Evolutionary conservation across 164 flowering plant genomes (phyloP).

Genomic region (Buxus sempervirens): DNA sequence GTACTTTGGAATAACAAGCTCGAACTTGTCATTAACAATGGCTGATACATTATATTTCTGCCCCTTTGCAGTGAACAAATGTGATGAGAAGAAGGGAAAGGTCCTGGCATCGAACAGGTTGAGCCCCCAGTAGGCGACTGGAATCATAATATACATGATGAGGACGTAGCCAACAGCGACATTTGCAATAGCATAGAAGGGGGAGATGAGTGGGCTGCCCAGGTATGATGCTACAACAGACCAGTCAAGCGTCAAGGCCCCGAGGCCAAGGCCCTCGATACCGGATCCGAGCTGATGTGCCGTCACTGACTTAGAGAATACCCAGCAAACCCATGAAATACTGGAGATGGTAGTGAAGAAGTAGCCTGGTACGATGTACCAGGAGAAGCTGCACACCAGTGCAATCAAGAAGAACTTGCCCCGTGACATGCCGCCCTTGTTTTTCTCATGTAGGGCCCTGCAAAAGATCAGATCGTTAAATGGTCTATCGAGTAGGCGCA

Average conservation of each 20-base stretch:
- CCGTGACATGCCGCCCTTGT: constrained; percentile 28
- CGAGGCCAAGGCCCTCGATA: constrained; percentile 38
- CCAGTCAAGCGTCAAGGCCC: constrained; percentile 48
- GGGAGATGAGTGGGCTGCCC: constrained; percentile 39
- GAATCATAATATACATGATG: constrained; percentile 33
- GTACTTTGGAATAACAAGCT: constrained; percentile 37
- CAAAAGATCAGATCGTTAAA: neutral
- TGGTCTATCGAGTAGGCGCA: too few relatives aligned
- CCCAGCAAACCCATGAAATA: constrained; percentile 47
- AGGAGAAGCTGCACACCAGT: constrained; percentile 37
- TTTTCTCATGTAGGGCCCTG: constrained; percentile 45
- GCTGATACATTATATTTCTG: constrained; percentile 30
- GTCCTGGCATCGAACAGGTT: constrained; percentile 31
- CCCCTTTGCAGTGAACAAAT: constrained; percentile 36
- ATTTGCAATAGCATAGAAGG: constrained; percentile 42
- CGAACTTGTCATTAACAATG: constrained; percentile 49
- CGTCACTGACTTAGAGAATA: constrained; percentile 41
- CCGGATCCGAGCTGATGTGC: constrained; percentile 54
- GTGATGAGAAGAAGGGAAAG: constrained; percentile 44
- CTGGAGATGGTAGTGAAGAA: constrained; percentile 37
- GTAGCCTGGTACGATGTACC: constrained; percentile 42
- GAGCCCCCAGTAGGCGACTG: constrained; percentile 40
- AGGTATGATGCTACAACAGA: constrained; percentile 38
- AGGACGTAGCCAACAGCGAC: constrained; percentile 33
- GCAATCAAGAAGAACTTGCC: constrained; percentile 42